Evolutionary conservation across 2,329 filamentous ascomycete species (phyloP), one percentile per base, ranked within the genome.

Genomic region (Talaromyces sp.): DNA sequence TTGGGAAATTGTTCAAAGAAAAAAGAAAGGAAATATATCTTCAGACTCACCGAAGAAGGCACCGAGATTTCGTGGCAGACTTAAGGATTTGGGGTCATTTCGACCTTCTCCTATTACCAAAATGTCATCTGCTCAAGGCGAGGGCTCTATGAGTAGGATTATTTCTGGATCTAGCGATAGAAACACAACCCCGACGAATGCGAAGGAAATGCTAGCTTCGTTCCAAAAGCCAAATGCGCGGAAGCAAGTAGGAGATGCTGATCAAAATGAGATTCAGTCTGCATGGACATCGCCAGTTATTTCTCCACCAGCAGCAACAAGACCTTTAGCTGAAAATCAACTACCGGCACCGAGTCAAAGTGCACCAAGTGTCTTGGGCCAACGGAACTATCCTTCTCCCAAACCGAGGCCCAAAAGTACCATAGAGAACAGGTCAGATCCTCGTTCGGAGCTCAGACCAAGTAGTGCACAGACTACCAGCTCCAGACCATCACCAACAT

Each of bases 171-270:
- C 61, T 19, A 66, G 62, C 37, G 70, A 63, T 64, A 56, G 63
- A 62, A 63, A 27, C 72, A 73, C 31, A 68, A 64, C 47, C 66
- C 66, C 33, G 6, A 80, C 79, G 3, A 74, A 75, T 33, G 80
- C 80, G 3, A 75, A 78, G 35, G 73, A 73, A 63, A 74, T 76
- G 15, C 69, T 82, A 6, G 71, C 75, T 6, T 73, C 78, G 1
- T 74, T 81, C 17, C 78, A 79, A 50, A 71, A 73, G 39, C 71
- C 71, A 6, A 80, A 74, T 61, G 73, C 75, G n/a, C 70, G 52
- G 64, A 67, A 66, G 71, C 65, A 54, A 11, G 41, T 15, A 35
- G 62, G 62, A 41, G 54, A 52, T 64, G 33, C 67, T 67, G 1
- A 70, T 22, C 52, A 57, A 37, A 65, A 75, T 50, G 74, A 74